Percentiles rank a stretch among this genome's conserved stretches.
These are phyloP conservation scores for Penicillium ucsense DNA, from an alignment of 495 filamentous ascomycete species.

Conservation along the genomic window DNA sequence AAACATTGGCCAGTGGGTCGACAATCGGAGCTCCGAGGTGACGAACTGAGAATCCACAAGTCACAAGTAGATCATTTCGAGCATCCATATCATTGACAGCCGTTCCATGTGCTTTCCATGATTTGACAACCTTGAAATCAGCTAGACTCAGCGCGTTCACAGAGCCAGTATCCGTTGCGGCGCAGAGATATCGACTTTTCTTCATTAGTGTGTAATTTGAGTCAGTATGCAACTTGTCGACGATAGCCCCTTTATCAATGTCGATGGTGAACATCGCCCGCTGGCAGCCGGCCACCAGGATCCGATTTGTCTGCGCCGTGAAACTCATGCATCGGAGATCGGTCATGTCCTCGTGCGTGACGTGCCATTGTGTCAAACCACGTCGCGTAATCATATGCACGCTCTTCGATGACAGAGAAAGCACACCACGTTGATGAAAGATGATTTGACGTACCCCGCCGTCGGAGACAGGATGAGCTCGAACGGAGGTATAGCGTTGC, in stretches of 20 bases:
- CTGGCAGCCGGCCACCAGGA: conserved; percentile 81
- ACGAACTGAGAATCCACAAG: conserved; percentile 83
- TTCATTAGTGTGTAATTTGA: conserved; percentile 85
- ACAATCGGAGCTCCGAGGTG: conserved; percentile 56
- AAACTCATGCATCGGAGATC: conserved; percentile 91
- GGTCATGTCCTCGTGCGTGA: conserved; percentile 66
- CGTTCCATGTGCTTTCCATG: conserved; percentile 78
- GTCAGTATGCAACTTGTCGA: conserved; percentile 62
- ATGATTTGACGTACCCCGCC: conserved; percentile 69
- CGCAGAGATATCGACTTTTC: conserved; percentile 79
- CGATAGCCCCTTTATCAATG: conserved; percentile 70
- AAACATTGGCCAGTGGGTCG: conserved; percentile 88
- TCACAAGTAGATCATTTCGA: conserved; percentile 80
- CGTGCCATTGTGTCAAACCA: conserved; percentile 77
- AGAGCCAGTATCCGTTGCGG: conserved; percentile 72
- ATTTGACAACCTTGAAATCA: conserved; percentile 66
- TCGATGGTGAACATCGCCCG: conserved; percentile 84
- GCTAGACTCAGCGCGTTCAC: conserved; percentile 77
- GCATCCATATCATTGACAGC: conserved; percentile 93
- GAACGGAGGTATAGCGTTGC: conserved; percentile 69
- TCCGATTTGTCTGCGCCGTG: conserved; percentile 72
- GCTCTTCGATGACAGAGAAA: conserved; percentile 65
- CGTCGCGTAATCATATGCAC: conserved; percentile 78
- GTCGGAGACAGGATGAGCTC: conserved; percentile 55
- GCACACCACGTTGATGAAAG: conserved; percentile 77